Evolutionary conservation across 2,329 filamentous ascomycete genomes (phyloP), one percentile per base, ranked within the genome.

Genomic region (Claviceps africana): DNA sequence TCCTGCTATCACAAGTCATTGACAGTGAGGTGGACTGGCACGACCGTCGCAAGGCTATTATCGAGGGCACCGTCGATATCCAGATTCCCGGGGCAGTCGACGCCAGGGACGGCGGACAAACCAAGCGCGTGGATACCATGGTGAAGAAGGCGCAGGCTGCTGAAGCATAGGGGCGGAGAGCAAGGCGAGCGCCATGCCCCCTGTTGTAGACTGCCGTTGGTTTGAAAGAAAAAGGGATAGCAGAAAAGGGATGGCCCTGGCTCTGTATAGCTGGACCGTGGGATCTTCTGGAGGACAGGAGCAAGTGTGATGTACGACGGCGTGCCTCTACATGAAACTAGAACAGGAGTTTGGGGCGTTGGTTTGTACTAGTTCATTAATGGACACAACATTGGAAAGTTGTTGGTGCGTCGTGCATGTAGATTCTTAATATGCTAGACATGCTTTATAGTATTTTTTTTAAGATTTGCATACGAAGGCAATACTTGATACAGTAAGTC

Each of bases 1-100:
- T 87, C 31, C 67, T 91, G 19, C 67, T 93, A n/a, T 79, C 87
- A 53, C 86, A 88, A 61, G 76, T 85, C 33, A 75, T 88, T 58
- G 67, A 76, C 60, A 75, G 72, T 60, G 86, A 91, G 64, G 73
- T 79, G 35, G 80, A 83, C 64, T 82, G 83, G 70, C 78, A 82
- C 58, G 71, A 75, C 53, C 72, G 80, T 50, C 74, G 79, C 42
- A 69, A 75, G 59, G 72, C 73, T 4, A 76, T 83, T 5, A 67
- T 82, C 22, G 70, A 69, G 2, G 73, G 72, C 10, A 66, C 66
- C 3, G 72, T 69, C 1, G 71, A 76, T 21, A 70, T 76, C 10
- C 65, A 73, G 19, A 64, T 76, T 7, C 56, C 64, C 3, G 64
- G 62, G 13, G 59, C 60, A 2, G 55, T 64, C 21, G 67, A 67